phyloP scores from a whole-genome alignment of 2,329 filamentous ascomycete species.

The Fusarium floridanum region DNA sequence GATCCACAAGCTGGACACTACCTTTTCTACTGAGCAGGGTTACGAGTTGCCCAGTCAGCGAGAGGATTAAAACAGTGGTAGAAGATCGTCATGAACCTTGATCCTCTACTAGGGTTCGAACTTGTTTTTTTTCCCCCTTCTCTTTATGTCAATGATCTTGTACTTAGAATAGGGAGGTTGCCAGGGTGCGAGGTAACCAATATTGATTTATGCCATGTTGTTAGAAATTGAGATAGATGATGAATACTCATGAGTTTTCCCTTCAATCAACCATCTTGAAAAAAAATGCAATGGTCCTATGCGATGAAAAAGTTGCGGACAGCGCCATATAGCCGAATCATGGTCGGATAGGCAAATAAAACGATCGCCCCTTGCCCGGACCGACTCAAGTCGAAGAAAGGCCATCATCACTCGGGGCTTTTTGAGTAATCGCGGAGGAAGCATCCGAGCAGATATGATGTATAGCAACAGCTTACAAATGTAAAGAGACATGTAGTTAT shows the following conservation, averaged over 20 bases:
- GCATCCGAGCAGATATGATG: neutral
- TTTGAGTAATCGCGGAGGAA: neutral
- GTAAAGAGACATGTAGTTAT: slow-evolving; percentile 1
- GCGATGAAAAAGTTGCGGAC: neutral
- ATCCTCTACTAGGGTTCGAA: too few species aligned
- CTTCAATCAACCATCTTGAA: neutral
- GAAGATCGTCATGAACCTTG: too few species aligned
- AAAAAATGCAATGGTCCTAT: neutral
- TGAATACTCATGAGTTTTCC: too few species aligned
- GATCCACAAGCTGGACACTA: slow-evolving; percentile 4
- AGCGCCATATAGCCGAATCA: neutral
- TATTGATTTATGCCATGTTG: neutral
- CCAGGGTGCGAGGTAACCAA: neutral
- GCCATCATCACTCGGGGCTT: neutral
- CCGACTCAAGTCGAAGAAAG: neutral
- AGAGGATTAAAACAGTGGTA: neutral
- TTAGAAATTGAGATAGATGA: too few species aligned
- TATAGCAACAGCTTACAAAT: neutral
- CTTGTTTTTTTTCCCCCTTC: neutral
- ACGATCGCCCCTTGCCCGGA: neutral
- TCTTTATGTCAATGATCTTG: neutral
- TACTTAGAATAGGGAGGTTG: neutral
- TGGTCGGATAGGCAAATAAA: neutral
- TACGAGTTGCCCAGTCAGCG: neutral
- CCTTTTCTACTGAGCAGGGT: neutral